Evolutionary conservation across 352 stramenopile species (phyloP), one percentile per base, ranked within the genome.

Genomic region (Phytophthora lateralis): DNA sequence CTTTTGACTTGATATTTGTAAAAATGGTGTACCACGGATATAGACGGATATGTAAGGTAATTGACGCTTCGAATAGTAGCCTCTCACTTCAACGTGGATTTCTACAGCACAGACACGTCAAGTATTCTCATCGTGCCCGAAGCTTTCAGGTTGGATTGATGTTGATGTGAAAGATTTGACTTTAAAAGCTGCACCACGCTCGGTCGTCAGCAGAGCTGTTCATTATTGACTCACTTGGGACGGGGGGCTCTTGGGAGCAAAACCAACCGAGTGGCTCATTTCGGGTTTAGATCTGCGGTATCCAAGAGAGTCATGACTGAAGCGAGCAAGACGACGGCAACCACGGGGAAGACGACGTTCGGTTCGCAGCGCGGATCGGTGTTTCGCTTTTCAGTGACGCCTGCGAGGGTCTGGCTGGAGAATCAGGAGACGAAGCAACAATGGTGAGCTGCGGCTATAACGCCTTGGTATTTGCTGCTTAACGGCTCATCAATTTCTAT

Each of bases 391-490:
- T 48, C 47, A 9, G 63, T 71, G 39, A 48, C 41, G 0, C 26
- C 50, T 6, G 15, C 15, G 15, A 58, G 47, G 17, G 62, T 71
- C 14, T 71, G 57, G 57, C 43, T 71, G 20, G 50, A 71, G 18
- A 58, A 67, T 7, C 38, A 67, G 10, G n/a, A 20, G 12, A 68
- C 57, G 2, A 71, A 71, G 58, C 50, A 67, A 24, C 57, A 64
- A 32, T 72, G 48, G 52, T 71, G 20, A 52, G 37, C 9, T n/a
- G 39, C 39, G 18, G 10, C n/a, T 29, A 12, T 14, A 18, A 46
- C 18, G 26, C 3, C 2, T 29, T 44, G 15, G 18, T 46, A 8
- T 46, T 29, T 24, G 11, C n/a, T 27, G 17, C 12, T 24, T n/a
- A n/a, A n/a, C n/a, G n/a, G n/a, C n/a, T n/a, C n/a, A n/a, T n/a